Evolutionary conservation across 495 filamentous ascomycete genomes (phyloP).

Genomic region (Evernia prunastri): DNA sequence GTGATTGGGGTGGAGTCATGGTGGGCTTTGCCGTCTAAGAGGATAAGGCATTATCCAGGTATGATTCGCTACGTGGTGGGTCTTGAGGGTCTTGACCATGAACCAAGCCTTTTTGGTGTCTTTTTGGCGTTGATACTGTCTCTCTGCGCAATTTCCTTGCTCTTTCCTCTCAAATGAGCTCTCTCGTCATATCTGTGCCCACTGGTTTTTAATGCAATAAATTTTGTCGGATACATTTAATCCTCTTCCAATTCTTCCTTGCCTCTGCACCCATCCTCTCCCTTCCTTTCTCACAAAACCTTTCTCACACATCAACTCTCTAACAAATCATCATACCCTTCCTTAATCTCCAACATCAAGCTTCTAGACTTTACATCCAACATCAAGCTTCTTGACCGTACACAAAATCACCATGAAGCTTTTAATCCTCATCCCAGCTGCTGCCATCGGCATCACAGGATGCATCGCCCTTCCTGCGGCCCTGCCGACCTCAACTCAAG

Average conservation of each 20-base stretch:
- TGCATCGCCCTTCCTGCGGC: not conserved
- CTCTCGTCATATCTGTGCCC: not conserved
- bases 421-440: not conserved
- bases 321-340: too few relatives aligned
- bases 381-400: not conserved
- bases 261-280: not conserved
- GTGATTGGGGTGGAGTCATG: not conserved
- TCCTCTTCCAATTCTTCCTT: not conserved
- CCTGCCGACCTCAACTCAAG: not conserved
- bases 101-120: not conserved
- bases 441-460: not conserved
- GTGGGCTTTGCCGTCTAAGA: not conserved
- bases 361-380: not conserved
- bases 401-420: not conserved
- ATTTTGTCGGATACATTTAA: not conserved
- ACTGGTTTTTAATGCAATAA: not conserved
- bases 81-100: not conserved
- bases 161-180: not conserved
- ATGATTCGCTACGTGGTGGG: too few relatives aligned
- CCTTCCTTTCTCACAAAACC: not conserved
- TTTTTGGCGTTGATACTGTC: not conserved
- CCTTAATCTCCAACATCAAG: not conserved
- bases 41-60: not conserved
- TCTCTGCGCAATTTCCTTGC: not conserved
- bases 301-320: too few relatives aligned